Evolutionary conservation across 1,284 basidiomycete species (phyloP).

Genomic region (Austropuccinia psidii): DNA sequence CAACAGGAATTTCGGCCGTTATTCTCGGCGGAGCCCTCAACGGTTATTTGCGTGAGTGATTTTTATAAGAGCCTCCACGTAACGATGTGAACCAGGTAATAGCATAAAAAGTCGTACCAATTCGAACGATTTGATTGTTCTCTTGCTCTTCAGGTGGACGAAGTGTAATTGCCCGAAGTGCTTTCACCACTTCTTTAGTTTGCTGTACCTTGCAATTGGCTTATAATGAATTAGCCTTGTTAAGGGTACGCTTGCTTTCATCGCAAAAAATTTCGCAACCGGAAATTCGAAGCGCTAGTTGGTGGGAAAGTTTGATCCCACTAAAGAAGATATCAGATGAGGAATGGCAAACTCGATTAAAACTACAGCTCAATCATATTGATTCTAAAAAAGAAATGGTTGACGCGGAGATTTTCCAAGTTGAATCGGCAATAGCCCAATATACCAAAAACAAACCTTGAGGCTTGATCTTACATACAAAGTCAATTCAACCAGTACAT

Average conservation of each 20-base stretch:
- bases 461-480: too few species aligned
- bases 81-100: not conserved
- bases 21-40: conserved; percentile 11
- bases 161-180: not conserved
- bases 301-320: conserved; percentile 31
- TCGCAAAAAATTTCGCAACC: not conserved
- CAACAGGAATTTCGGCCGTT: conserved; percentile 11
- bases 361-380: not conserved
- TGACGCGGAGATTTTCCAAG: too few species aligned
- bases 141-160: not conserved
- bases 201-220: conserved; percentile 6
- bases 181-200: conserved; percentile 12
- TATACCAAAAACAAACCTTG: too few species aligned
- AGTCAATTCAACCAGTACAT: too few species aligned
- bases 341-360: conserved; percentile 5
- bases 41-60: conserved; percentile 11
- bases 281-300: not conserved
- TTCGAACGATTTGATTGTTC: not conserved
- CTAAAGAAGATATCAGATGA: conserved; percentile 11
- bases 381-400: too few species aligned
- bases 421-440: too few species aligned
- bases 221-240: conserved; percentile 9
- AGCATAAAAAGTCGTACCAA: not conserved
- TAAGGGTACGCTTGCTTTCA: not conserved
- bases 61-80: not conserved